phyloP scores from a whole-genome alignment of 1,284 basidiomycete genomes.

The Ganoderma resinaceum region DNA sequence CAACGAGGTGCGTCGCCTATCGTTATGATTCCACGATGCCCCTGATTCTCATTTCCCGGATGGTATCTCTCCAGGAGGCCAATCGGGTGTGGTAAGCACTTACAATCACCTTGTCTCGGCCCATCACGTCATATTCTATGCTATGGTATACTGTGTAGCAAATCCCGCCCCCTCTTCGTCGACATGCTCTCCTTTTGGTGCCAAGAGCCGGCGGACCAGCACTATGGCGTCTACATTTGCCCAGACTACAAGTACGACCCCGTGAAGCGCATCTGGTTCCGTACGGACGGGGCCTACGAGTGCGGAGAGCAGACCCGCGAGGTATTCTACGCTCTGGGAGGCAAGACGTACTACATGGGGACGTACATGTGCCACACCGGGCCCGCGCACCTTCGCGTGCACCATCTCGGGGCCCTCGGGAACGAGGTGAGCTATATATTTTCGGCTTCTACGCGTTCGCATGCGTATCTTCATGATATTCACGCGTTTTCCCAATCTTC shows the following conservation, averaged over 20 bases:
- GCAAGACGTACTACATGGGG: constrained; percentile 17
- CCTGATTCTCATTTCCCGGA: not conserved
- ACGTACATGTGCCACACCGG: constrained; percentile 25
- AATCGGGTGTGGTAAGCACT: not conserved
- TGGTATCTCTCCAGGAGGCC: not conserved
- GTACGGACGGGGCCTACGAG: constrained; percentile 7
- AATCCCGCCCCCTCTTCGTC: constrained; percentile 6
- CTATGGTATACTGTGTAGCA: not conserved
- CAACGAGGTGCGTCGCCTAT: not conserved
- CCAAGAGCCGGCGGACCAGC: not conserved
- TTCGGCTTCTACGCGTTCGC: not conserved
- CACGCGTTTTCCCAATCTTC: not conserved
- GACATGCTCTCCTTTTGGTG: constrained; percentile 3
- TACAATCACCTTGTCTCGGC: too few relatives aligned
- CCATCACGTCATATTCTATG: not conserved
- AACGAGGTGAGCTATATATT: constrained; percentile 4
- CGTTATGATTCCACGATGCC: not conserved
- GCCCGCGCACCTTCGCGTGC: constrained; percentile 1
- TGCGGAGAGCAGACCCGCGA: constrained; percentile 17
- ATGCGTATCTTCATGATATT: too few relatives aligned
- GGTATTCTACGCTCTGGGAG: constrained; percentile 19
- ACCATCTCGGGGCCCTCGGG: not conserved
- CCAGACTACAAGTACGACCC: constrained; percentile 16
- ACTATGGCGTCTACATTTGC: constrained; percentile 6
- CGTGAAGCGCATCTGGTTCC: constrained; percentile 5